Conservation (phyloP, 257 asterid species). For the Dorcoceras hygrometricum region DNA sequence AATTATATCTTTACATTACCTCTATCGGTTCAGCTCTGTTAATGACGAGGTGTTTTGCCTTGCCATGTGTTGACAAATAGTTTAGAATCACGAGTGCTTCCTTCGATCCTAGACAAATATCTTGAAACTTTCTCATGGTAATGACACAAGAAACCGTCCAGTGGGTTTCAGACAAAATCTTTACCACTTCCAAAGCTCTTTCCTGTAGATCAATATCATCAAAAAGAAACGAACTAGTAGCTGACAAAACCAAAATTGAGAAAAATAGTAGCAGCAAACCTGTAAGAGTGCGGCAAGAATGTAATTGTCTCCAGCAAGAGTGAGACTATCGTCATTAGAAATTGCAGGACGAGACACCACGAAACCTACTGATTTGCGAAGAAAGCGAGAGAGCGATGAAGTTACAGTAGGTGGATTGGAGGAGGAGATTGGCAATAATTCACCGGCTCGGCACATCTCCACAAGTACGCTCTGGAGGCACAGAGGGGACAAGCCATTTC, state of each 20-base stretch:
- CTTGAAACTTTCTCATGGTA: constrained; percentile 57
- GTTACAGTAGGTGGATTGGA: constrained; percentile 28
- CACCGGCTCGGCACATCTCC: constrained; percentile 75
- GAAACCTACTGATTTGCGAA: constrained; percentile 41
- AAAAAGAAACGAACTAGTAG: constrained; percentile 1
- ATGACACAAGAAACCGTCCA: constrained; percentile 76
- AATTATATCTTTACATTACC: constrained; percentile 32
- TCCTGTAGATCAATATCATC: constrained; percentile 33
- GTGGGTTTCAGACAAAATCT: constrained; percentile 48
- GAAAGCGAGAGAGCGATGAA: constrained; percentile 41
- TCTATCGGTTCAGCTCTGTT: constrained; percentile 46
- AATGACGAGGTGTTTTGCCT: constrained; percentile 43
- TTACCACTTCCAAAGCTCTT: constrained; percentile 52
- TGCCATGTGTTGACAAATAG: constrained; percentile 54
- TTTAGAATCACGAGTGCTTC: constrained; percentile 64
- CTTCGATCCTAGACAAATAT: constrained; percentile 53
- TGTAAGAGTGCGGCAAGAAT: constrained; percentile 47
- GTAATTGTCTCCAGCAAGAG: constrained; percentile 45
- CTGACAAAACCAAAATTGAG: not conserved
- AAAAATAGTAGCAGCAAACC: constrained; percentile 28
- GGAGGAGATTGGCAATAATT: constrained; percentile 32
- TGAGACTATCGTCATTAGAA: constrained; percentile 17
- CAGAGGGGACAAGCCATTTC: constrained; percentile 63
- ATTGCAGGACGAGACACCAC: constrained; percentile 25
- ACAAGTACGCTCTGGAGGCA: constrained; percentile 68